These are phyloP conservation scores for Ganoderma leucocontextum DNA, from an alignment of 1,284 basidiomycete species.

Conservation along the genomic window DNA sequence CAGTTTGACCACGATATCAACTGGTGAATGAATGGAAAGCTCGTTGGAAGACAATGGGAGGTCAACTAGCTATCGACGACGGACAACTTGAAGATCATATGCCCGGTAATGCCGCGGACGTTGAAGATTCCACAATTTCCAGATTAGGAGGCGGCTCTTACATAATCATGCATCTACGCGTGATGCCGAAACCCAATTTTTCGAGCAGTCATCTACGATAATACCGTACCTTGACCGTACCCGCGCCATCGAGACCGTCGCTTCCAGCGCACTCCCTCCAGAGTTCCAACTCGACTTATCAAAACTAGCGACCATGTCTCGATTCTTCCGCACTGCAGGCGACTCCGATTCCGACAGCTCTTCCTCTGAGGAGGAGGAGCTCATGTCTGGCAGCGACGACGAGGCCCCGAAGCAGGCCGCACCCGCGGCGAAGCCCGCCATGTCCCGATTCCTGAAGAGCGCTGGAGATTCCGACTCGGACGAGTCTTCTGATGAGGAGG, in stretches of 20 bases:
- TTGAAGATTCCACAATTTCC: no score
- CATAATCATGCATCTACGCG: slow-evolving; percentile 13
- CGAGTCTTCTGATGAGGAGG: slow-evolving; percentile 52
- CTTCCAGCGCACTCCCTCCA: slow-evolving; percentile 17
- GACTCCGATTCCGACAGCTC: slow-evolving; percentile 84
- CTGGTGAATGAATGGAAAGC: neutral
- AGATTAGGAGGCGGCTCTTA: slow-evolving; percentile 1
- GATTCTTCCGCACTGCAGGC: slow-evolving; percentile 87
- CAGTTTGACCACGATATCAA: neutral
- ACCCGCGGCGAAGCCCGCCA: slow-evolving; percentile 65
- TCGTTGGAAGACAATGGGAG: neutral
- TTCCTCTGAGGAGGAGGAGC: slow-evolving; percentile 79
- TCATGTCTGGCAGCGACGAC: slow-evolving; percentile 74
- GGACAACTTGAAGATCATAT: no score
- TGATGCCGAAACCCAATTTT: slow-evolving; percentile 33
- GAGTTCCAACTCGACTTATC: slow-evolving; percentile 5
- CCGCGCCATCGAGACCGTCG: slow-evolving; percentile 16
- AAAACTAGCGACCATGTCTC: slow-evolving; percentile 65
- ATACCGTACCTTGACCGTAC: no score
- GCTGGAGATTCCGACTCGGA: slow-evolving; percentile 55
- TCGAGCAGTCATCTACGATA: slow-evolving; percentile 20
- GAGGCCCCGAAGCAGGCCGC: slow-evolving; percentile 61
- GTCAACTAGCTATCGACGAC: neutral
- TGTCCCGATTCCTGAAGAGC: slow-evolving; percentile 78
- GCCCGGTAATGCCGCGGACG: no score